Conservation (phyloP, 2,329 filamentous ascomycete species). For the Claviceps digitariae region DNA sequence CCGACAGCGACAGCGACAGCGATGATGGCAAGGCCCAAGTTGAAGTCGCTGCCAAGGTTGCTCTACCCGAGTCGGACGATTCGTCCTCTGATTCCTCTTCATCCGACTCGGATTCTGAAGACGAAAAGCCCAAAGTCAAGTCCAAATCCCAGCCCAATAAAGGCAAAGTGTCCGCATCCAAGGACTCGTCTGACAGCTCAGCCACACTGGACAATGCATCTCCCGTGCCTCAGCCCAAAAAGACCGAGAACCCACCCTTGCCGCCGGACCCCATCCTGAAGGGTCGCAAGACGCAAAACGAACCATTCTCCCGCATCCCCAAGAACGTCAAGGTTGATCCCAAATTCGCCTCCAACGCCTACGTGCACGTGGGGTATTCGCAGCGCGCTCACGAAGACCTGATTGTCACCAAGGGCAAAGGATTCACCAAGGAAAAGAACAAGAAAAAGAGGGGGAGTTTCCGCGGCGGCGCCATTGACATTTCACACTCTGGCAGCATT, state of each 20-base stretch:
- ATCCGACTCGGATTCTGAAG: slow-evolving; percentile 20
- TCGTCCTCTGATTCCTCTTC: slow-evolving; percentile 17
- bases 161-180: slow-evolving; percentile 8
- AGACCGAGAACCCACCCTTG: slow-evolving; percentile 32
- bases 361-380: slow-evolving; percentile 75
- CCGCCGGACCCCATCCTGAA: slow-evolving; percentile 33
- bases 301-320: slow-evolving; percentile 66
- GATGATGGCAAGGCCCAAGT: slow-evolving; percentile 1
- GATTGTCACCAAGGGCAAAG: slow-evolving; percentile 84
- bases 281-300: slow-evolving; percentile 38
- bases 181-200: slow-evolving; percentile 28
- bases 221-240: slow-evolving; percentile 20
- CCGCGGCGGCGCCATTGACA: slow-evolving; percentile 78
- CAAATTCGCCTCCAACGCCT: slow-evolving; percentile 64
- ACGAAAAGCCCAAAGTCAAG: slow-evolving; percentile 13
- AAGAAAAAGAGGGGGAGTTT: slow-evolving; percentile 92
- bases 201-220: slow-evolving; percentile 41
- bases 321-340: slow-evolving; percentile 55
- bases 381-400: slow-evolving; percentile 79
- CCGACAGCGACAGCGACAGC: slow-evolving; percentile 8
- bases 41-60: slow-evolving; percentile 14
- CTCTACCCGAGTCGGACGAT: slow-evolving; percentile 13
- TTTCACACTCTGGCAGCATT: slow-evolving; percentile 66
- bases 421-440: slow-evolving; percentile 99
- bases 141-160: slow-evolving; percentile 12